Evolutionary conservation across 805 yeast species (phyloP).

Genomic region (Yarrowia sp.): DNA sequence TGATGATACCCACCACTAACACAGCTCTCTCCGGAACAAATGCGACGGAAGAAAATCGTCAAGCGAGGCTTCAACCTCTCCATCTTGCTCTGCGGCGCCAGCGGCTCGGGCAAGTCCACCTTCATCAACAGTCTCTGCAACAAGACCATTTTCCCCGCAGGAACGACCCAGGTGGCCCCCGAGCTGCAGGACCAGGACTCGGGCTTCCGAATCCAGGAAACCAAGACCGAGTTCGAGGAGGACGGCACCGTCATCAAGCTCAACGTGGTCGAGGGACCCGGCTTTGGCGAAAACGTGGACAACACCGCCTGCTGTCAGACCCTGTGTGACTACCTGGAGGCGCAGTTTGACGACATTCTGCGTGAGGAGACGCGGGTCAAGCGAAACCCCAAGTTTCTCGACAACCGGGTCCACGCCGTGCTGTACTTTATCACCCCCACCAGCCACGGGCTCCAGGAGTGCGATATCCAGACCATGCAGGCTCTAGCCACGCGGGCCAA

Average conservation of each 20-base stretch:
- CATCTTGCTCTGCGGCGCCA: slow-evolving; percentile 75
- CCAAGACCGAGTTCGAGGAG: slow-evolving; percentile 51
- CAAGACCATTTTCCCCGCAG: slow-evolving; percentile 57
- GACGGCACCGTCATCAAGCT: slow-evolving; percentile 51
- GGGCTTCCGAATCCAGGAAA: slow-evolving; percentile 27
- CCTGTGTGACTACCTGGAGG: slow-evolving; percentile 58
- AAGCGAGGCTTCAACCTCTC: slow-evolving; percentile 50
- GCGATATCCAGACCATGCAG: slow-evolving; percentile 76
- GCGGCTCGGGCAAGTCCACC: slow-evolving; percentile 91
- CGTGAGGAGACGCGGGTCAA: slow-evolving; percentile 83
- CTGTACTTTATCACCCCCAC: slow-evolving; percentile 68
- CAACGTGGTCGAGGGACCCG: slow-evolving; percentile 67
- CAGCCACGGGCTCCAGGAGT: slow-evolving; percentile 52
- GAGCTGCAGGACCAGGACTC: slow-evolving; percentile 26
- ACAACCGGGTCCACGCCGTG: slow-evolving; percentile 77
- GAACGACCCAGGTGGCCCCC: not conserved
- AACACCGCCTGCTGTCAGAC: slow-evolving; percentile 49
- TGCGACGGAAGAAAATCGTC: slow-evolving; percentile 59
- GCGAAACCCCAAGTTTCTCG: slow-evolving; percentile 75
- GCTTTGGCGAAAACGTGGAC: slow-evolving; percentile 71
- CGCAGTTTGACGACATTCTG: slow-evolving; percentile 62
- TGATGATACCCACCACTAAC: not conserved
- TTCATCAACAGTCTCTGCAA: slow-evolving; percentile 88
- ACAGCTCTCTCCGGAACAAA: slow-evolving; percentile 33
- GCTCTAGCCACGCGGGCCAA: slow-evolving; percentile 76